Conservation (phyloP, 306 rosid species). For the Ochetophila trinervis region DNA sequence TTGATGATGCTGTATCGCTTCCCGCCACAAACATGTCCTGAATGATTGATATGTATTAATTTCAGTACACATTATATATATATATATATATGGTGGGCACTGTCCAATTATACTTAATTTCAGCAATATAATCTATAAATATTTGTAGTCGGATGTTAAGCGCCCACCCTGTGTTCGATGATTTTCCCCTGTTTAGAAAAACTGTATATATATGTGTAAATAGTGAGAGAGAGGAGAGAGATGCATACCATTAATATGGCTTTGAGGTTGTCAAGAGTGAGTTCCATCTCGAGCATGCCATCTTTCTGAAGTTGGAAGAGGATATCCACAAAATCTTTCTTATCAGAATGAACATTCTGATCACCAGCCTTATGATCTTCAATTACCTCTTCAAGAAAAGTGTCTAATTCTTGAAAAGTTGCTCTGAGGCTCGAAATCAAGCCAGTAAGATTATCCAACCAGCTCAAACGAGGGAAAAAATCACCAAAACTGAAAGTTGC, state of each 20-base stretch:
- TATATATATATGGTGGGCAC: too few species aligned
- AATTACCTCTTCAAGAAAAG: constrained; percentile 30
- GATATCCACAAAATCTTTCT: constrained; percentile 19
- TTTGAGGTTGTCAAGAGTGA: constrained; percentile 18
- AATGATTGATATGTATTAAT: too few species aligned
- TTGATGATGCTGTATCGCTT: constrained; percentile 19
- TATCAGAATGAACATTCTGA: background rate
- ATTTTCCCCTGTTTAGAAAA: background rate
- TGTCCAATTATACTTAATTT: too few species aligned
- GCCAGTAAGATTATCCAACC: constrained; percentile 38
- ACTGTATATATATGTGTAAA: too few species aligned
- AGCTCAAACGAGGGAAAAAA: constrained; percentile 27
- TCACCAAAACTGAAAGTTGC: constrained; percentile 28
- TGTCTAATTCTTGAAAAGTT: constrained; percentile 8
- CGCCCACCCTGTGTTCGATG: too few species aligned
- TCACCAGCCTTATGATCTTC: constrained; percentile 20
- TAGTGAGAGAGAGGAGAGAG: background rate
- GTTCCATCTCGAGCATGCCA: background rate
- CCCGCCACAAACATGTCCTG: constrained; percentile 31
- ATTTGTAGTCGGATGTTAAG: background rate
- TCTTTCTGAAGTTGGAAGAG: constrained; percentile 21
- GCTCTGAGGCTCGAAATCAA: constrained; percentile 6
- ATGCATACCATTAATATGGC: constrained; percentile 19
- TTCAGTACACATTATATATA: too few species aligned
- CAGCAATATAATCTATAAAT: too few species aligned